Conservation (phyloP, 805 yeast genomes). For the Saturnispora silvae region DNA sequence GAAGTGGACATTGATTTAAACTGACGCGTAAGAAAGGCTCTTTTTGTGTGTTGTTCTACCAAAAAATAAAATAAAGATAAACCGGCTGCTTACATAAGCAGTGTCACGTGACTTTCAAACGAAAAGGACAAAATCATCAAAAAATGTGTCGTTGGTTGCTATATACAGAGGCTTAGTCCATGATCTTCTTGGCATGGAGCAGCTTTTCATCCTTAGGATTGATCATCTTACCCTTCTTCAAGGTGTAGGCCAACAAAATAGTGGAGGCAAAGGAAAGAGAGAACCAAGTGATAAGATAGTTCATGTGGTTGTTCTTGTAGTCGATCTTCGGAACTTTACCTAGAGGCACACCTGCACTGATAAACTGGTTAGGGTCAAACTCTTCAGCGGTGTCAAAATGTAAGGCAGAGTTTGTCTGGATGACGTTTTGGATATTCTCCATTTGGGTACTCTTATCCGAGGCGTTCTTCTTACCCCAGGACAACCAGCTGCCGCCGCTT, state of each 20-base stretch:
- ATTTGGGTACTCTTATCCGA: neutral
- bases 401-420: conserved; percentile 3
- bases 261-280: conserved; percentile 70
- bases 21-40: too few species aligned
- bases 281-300: conserved; percentile 91
- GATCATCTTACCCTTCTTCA: conserved; percentile 31
- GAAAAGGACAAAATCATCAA: too few species aligned
- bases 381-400: conserved; percentile 27
- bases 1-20: too few species aligned
- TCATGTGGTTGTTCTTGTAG: conserved; percentile 80
- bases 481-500: conserved; percentile 6
- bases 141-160: too few species aligned
- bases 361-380: conserved; percentile 46
- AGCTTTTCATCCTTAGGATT: conserved; percentile 37
- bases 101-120: too few species aligned
- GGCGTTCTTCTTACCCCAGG: conserved; percentile 10
- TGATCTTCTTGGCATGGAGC: conserved; percentile 36
- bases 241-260: conserved; percentile 46
- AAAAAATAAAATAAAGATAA: too few species aligned
- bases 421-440: conserved; percentile 3
- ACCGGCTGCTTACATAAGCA: too few species aligned
- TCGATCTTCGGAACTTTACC: conserved; percentile 77
- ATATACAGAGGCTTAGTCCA: too few species aligned
- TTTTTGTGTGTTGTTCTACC: too few species aligned
- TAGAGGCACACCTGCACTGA: conserved; percentile 79